A percentile compares a stretch with the other conserved stretches of the same genome.
These are phyloP conservation scores for Medicago ruthenica DNA, from an alignment of 306 rosid genomes.

Conservation along the genomic window DNA sequence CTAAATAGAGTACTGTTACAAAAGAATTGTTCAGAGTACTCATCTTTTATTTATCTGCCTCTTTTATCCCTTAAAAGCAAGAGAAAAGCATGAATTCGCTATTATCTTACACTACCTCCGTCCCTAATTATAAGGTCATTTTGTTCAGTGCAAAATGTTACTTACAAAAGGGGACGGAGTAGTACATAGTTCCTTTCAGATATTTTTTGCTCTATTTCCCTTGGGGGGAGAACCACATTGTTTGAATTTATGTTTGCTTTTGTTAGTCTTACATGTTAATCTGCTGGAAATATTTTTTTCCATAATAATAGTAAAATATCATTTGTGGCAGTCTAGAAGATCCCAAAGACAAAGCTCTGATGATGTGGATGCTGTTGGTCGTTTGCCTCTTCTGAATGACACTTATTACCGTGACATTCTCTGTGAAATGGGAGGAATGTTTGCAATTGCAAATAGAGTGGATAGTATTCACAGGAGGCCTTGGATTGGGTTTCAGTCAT, in stretches of 20 bases:
- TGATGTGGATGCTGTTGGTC: constrained; percentile 87
- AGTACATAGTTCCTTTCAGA: constrained; percentile 22
- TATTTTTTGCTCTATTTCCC: constrained; percentile 37
- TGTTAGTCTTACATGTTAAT: constrained; percentile 23
- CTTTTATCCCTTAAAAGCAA: constrained; percentile 15
- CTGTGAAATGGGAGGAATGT: constrained; percentile 97
- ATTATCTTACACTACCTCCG: constrained; percentile 8
- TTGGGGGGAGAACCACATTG: constrained; percentile 18
- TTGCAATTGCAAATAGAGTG: constrained; percentile 85
- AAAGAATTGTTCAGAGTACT: constrained; percentile 8
- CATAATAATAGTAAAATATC: constrained; percentile 20
- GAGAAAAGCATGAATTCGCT: constrained; percentile 20
- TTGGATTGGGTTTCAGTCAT: constrained; percentile 99
- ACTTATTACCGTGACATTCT: constrained; percentile 72
- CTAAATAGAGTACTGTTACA: constrained; percentile 19
- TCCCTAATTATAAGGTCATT: not conserved
- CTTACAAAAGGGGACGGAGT: not conserved
- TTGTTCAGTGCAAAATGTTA: not conserved
- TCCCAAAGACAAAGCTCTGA: constrained; percentile 81
- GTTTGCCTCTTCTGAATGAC: constrained; percentile 79
- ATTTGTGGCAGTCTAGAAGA: constrained; percentile 75
- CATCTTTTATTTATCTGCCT: constrained; percentile 37
- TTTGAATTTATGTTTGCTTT: constrained; percentile 37
- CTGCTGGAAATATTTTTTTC: constrained; percentile 17
- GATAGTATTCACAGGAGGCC: constrained; percentile 87